A percentile compares a stretch with the other conserved stretches of the same genome.
These are phyloP conservation scores for Serendipita sp. DNA, from an alignment of 768 basidiomycete species.

Conservation along the genomic window DNA sequence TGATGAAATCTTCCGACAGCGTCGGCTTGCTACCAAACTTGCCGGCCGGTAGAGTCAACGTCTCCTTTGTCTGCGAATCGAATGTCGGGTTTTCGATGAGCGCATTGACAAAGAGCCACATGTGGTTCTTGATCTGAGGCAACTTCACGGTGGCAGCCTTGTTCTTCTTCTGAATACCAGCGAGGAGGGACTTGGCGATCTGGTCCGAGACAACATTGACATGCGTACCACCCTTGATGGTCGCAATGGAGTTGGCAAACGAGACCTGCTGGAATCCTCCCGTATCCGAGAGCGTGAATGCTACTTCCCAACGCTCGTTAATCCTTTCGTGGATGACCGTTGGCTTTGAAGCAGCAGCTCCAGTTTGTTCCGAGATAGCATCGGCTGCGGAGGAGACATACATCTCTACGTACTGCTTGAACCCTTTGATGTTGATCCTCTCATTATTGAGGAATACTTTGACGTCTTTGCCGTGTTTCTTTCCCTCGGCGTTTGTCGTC, in stretches of 20 bases:
- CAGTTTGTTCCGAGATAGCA: slow-evolving; percentile 49
- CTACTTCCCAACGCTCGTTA: slow-evolving; percentile 81
- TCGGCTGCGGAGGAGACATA: slow-evolving; percentile 67
- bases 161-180: slow-evolving; percentile 88
- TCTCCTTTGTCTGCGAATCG: slow-evolving; percentile 98
- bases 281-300: slow-evolving; percentile 74
- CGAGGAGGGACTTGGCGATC: slow-evolving; percentile 67
- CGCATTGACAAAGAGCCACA: slow-evolving; percentile 96
- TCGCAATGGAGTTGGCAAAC: slow-evolving; percentile 94
- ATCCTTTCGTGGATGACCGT: slow-evolving; percentile 67
- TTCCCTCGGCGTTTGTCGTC: slow-evolving; percentile 6
- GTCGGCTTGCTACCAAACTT: slow-evolving; percentile 84
- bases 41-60: slow-evolving; percentile 63
- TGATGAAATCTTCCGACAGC: slow-evolving; percentile 84
- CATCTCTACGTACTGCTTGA: slow-evolving; percentile 94
- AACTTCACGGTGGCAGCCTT: slow-evolving; percentile 89
- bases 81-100: slow-evolving; percentile 96
- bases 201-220: slow-evolving; percentile 75
- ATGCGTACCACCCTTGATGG: slow-evolving; percentile 91
- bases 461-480: slow-evolving; percentile 29
- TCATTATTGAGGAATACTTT: slow-evolving; percentile 92
- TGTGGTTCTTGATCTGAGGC: slow-evolving; percentile 88
- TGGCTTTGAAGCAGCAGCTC: slow-evolving; percentile 64
- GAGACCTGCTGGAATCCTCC: slow-evolving; percentile 88
- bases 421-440: slow-evolving; percentile 78